A percentile compares a stretch with the other conserved stretches of the same genome.
Conservation (phyloP, 1,139 yeast genomes). For the Trichomonascaceae sp. region DNA sequence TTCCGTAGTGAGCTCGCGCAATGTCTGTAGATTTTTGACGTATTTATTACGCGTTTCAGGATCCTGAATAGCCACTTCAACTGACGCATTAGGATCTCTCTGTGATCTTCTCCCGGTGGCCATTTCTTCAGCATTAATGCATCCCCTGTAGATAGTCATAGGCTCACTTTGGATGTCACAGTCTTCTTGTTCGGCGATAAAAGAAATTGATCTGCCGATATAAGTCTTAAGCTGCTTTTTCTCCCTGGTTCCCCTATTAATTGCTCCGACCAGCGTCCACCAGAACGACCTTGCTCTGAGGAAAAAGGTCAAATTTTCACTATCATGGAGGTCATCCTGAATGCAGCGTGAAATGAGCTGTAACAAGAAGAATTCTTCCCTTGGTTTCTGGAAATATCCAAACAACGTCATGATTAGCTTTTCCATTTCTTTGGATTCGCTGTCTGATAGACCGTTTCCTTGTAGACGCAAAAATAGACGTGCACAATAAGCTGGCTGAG, state of each 20-base stretch:
- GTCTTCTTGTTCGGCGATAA: conserved; percentile 51
- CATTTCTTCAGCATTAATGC: conserved; percentile 46
- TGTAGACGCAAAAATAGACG: conserved; percentile 41
- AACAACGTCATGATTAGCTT: conserved; percentile 46
- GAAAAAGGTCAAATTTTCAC: conserved; percentile 25
- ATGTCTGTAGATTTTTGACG: conserved; percentile 63
- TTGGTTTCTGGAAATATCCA: conserved; percentile 36
- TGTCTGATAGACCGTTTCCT: conserved; percentile 27
- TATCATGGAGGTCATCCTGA: conserved; percentile 38
- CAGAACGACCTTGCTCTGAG: conserved; percentile 36
- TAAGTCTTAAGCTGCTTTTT: conserved; percentile 48
- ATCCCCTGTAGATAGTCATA: conserved; percentile 41
- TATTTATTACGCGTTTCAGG: conserved; percentile 62
- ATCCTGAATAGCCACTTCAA: conserved; percentile 73
- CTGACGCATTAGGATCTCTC: conserved; percentile 44
- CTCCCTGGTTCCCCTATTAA: conserved; percentile 57
- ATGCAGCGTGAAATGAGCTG: conserved; percentile 53
- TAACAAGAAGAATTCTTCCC: conserved; percentile 73
- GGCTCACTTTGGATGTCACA: conserved; percentile 80
- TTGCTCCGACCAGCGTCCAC: conserved; percentile 46
- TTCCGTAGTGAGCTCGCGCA: conserved; percentile 67
- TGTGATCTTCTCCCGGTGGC: conserved; percentile 36
- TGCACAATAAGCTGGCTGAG: conserved; percentile 71
- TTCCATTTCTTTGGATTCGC: conserved; percentile 39
- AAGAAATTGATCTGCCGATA: conserved; percentile 47